phyloP scores from a whole-genome alignment of 768 basidiomycete genomes.

The Rhodotorula taiwanensis region DNA sequence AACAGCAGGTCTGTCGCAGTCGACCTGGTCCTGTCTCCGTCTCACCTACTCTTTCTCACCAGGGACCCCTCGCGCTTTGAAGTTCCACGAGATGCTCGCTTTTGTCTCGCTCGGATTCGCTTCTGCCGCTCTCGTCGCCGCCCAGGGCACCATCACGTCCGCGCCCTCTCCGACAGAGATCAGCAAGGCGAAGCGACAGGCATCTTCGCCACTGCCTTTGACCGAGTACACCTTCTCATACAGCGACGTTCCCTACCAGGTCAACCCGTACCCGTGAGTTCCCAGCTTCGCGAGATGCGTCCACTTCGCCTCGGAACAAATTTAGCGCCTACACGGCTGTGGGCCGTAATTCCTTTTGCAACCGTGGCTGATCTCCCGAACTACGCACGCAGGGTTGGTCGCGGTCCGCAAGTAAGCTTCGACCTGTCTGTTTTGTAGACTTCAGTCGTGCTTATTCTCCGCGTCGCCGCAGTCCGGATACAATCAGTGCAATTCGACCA shows the following conservation, averaged over 20 bases:
- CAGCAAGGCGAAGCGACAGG: constrained; percentile 4
- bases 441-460: background rate
- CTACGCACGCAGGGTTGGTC: background rate
- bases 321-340: too few species aligned
- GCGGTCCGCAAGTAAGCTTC: constrained; percentile 17
- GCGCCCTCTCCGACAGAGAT: constrained; percentile 11
- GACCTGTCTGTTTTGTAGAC: background rate
- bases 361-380: too few species aligned
- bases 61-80: too few species aligned
- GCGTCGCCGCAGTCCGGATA: background rate
- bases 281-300: background rate
- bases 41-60: background rate
- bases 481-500: constrained; percentile 26
- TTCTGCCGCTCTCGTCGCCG: background rate
- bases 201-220: constrained; percentile 6
- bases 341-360: background rate
- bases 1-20: background rate
- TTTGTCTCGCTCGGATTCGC: background rate
- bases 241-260: constrained; percentile 21
- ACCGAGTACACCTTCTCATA: constrained; percentile 31
- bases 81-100: background rate
- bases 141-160: constrained; percentile 9
- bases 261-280: constrained; percentile 24
- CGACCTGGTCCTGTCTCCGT: background rate
- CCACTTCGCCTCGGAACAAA: background rate